These are phyloP conservation scores for Sanghuangporus sanghuang DNA, from an alignment of 1,284 basidiomycete genomes.

Conservation along the genomic window DNA sequence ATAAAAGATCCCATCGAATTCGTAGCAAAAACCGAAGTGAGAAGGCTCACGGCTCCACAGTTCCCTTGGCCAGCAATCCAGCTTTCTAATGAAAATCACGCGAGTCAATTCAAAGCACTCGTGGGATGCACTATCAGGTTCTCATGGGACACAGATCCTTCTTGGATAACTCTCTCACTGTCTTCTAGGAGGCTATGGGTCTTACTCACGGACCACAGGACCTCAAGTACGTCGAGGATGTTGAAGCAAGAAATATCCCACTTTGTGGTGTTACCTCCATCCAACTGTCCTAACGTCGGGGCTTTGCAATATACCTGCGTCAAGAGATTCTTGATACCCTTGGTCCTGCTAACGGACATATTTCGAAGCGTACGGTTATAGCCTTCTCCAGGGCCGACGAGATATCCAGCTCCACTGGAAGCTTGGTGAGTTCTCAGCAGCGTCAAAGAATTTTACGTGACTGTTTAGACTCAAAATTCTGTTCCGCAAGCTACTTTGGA, in stretches of 20 bases:
- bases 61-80: neutral
- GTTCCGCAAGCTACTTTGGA: neutral
- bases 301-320: too few species aligned
- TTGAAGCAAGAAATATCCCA: neutral
- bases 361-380: too few species aligned
- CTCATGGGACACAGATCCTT: neutral
- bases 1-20: neutral
- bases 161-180: neutral
- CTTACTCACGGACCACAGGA: neutral
- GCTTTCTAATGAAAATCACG: neutral
- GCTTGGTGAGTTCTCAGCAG: neutral
- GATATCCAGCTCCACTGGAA: neutral
- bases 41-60: neutral
- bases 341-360: too few species aligned
- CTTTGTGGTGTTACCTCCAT: neutral
- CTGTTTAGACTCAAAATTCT: neutral
- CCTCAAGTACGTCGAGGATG: neutral
- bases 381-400: neutral
- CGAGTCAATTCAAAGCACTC: neutral
- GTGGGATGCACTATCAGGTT: neutral
- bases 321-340: too few species aligned
- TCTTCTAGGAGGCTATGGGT: neutral
- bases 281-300: neutral
- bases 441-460: neutral
- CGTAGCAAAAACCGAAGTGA: neutral